Evolutionary conservation across 805 yeast genomes (phyloP), one percentile per base, ranked within the genome.

Genomic region (Pichia pseudocactophila): DNA sequence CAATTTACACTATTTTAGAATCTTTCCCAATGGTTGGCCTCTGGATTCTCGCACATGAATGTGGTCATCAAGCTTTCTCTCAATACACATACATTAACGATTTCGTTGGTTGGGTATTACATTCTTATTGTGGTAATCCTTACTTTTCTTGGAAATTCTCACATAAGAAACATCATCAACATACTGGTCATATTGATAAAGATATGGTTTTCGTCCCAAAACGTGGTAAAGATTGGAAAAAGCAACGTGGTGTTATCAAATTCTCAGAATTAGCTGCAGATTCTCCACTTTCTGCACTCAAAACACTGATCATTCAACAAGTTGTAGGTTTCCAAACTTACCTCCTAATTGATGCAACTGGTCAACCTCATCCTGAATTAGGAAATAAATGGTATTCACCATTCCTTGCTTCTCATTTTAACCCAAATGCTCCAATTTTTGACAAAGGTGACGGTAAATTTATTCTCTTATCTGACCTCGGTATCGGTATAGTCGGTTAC

Each of bases 1-100:
- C 74, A 50, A 53, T 41, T 54, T 62, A 22, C 64, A 69, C 49
- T 58, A 70, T 35, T 62, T 58, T 50, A 45, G 56, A 45, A 60
- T 66, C 49, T 74, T 79, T 42, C 61, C 74, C 44, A 68, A 73
- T 49, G 76, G 77, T 74, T 43, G 82, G 82, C 35, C 57, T 75
- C 40, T 76, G 81, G 82, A 73, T 76, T 47, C 58, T 76, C 56
- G 80, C 79, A 37, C 81, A 75, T 56, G 80, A 75, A 60, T 76
- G 82, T 65, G 81, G 82, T 34, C 82, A 76, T 56, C 72, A 70
- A 40, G 81, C 81, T 16, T 76, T 76, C 55, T 69, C 76, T 31
- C 78, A 76, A 51, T 73, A 73, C 52, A 66, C 63, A 44, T 57
- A 57, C 52, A 66, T 76, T 40, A 76, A 76, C 52, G 80, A 76